phyloP scores from a whole-genome alignment of 2,329 filamentous ascomycete species.

The Aspergillus quadrilineatus region DNA sequence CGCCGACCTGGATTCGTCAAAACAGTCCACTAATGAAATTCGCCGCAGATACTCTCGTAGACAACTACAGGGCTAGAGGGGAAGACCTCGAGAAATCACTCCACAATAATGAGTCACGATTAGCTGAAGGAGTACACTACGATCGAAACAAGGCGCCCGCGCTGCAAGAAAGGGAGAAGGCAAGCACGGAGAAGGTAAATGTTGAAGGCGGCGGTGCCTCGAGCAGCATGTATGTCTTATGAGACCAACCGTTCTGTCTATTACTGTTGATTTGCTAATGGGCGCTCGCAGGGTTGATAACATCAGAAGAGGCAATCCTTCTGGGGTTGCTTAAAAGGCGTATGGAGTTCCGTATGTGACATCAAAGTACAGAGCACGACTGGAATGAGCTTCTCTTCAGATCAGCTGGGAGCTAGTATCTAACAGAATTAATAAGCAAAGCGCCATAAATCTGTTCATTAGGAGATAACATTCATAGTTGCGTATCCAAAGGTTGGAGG shows the following conservation, averaged over 20 bases:
- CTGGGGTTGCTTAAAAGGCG: slow-evolving; percentile 1
- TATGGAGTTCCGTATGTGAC: too few relatives aligned
- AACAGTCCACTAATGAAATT: not conserved
- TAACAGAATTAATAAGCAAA: too few relatives aligned
- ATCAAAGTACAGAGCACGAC: not conserved
- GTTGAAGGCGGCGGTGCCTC: slow-evolving; percentile 2
- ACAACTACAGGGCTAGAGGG: not conserved
- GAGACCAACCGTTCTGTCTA: not conserved
- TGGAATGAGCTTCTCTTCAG: too few relatives aligned
- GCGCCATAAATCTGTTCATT: too few relatives aligned
- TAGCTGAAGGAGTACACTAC: not conserved
- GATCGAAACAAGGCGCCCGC: slow-evolving; percentile 4
- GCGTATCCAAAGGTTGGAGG: too few relatives aligned
- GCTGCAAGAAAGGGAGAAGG: slow-evolving; percentile 3
- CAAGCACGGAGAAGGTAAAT: slow-evolving; percentile 3
- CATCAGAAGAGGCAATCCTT: not conserved
- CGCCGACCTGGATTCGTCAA: not conserved
- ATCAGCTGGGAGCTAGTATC: too few relatives aligned
- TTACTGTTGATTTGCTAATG: not conserved
- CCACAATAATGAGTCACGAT: not conserved
- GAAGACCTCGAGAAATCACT: not conserved
- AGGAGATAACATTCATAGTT: too few relatives aligned
- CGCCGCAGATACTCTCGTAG: not conserved
- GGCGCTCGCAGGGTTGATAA: not conserved
- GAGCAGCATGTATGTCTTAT: slow-evolving; percentile 4